Evolutionary conservation across 2,329 filamentous ascomycete species (phyloP).

Genomic region (Exophiala xenobiotica): DNA sequence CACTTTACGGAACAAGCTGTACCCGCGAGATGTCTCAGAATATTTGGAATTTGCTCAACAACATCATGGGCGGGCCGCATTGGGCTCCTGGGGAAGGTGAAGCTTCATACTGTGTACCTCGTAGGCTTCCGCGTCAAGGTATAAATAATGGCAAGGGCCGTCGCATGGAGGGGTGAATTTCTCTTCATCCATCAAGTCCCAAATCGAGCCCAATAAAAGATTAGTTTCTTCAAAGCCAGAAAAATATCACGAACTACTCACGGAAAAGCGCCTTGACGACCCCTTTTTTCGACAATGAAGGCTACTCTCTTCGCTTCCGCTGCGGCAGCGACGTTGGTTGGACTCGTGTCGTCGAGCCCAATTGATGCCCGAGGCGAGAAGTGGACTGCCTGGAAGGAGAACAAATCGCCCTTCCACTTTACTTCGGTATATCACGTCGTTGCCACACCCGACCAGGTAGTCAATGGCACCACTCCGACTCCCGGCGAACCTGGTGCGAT

Average conservation of each 20-base stretch:
- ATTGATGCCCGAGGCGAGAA: neutral
- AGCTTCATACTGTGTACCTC: neutral
- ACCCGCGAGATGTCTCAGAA: neutral
- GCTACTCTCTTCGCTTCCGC: neutral
- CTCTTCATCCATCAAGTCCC: neutral
- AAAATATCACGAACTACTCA: neutral
- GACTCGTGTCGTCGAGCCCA: neutral
- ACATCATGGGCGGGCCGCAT: neutral
- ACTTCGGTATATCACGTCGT: slow-evolving; percentile 51
- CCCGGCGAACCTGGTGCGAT: slow-evolving; percentile 45
- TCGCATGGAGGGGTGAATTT: neutral
- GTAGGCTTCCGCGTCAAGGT: neutral
- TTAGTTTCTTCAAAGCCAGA: neutral
- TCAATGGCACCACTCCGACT: slow-evolving; percentile 42
- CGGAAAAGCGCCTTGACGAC: neutral
- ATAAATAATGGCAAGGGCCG: neutral
- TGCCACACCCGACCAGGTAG: slow-evolving; percentile 53
- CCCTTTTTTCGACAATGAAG: neutral
- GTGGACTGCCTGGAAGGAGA: neutral
- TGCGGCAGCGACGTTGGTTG: neutral
- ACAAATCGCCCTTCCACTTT: slow-evolving; percentile 37
- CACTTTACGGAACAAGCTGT: neutral
- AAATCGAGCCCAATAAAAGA: too few species aligned
- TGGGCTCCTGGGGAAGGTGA: neutral
- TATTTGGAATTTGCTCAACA: neutral